A percentile compares a stretch with the other conserved stretches of the same genome.
phyloP scores from a whole-genome alignment of 2,329 filamentous ascomycete genomes.

The Diaporthe sp. region DNA sequence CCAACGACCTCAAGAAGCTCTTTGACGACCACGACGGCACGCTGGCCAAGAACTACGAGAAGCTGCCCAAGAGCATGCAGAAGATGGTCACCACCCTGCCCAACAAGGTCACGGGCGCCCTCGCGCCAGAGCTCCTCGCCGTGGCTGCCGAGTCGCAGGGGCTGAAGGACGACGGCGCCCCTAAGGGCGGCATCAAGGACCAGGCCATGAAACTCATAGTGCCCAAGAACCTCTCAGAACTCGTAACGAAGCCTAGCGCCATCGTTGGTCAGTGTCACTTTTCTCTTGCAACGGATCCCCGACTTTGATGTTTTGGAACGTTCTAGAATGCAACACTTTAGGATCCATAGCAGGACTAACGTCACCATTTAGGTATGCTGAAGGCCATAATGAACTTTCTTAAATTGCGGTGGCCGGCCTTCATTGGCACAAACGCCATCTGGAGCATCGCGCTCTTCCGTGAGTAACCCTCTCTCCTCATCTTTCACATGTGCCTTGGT shows the following conservation, averaged over 20 bases:
- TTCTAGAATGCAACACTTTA: too few relatives aligned
- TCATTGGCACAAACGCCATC: constrained; percentile 90
- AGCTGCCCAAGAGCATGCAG: constrained; percentile 82
- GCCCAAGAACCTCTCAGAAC: constrained; percentile 78
- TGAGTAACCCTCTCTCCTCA: constrained; percentile 58
- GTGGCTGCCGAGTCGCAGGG: constrained; percentile 81
- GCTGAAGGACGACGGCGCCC: constrained; percentile 62
- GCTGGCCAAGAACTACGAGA: constrained; percentile 69
- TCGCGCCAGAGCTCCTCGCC: constrained; percentile 86
- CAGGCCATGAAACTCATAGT: constrained; percentile 75
- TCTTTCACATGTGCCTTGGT: neutral
- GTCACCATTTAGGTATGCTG: constrained; percentile 82
- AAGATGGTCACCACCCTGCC: constrained; percentile 88
- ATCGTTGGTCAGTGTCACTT: too few relatives aligned
- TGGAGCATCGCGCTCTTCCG: constrained; percentile 90
- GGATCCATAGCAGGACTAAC: too few relatives aligned
- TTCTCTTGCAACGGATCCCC: too few relatives aligned
- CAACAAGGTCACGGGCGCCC: constrained; percentile 78
- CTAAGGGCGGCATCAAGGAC: constrained; percentile 53
- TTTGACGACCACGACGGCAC: constrained; percentile 70
- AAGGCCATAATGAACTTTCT: constrained; percentile 92
- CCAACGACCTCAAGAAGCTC: constrained; percentile 80
- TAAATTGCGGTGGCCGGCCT: constrained; percentile 87
- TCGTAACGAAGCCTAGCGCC: constrained; percentile 88
- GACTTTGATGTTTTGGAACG: too few relatives aligned